Evolutionary conservation across 129 eudicot species (phyloP), one percentile per base, ranked within the genome.

Genomic region (Heracleum sosnowskyi): DNA sequence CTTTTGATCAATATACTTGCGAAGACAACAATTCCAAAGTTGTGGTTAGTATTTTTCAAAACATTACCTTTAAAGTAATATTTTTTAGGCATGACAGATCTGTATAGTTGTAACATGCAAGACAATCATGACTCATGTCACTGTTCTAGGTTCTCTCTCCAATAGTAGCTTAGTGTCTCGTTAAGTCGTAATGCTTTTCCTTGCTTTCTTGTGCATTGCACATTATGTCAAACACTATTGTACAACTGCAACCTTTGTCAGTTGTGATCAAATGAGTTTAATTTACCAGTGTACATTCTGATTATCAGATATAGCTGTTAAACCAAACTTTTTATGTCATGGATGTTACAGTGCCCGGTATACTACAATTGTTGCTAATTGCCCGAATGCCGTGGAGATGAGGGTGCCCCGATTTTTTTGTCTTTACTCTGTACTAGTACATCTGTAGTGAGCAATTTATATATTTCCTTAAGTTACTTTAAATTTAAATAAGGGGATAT

Each of bases 21-120:
- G 72, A 72, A 75, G 63, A 64, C 68, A 76, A 75, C 72, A 62
- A 76, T 68, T 73, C 84, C 75, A 71, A 15, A 36, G 74, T 36
- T 37, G 80, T 82, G 94, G 94, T 91, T 78, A 68, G 89, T 83
- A 72, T 70, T 26, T 73, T 63, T 1, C 55, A 34, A 20, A 16
- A 76, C 44, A 22, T 68, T 53, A 36, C 4, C 69, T 39, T 5
- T 20, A 29, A 9, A 29, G 7, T 24, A 57, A 57, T 9, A 10
- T n/a, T 64, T 64, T 31, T 29, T 7, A 64, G 71, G 71, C 71
- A 31, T 64, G 4, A 31, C 66, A 57, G 15, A 57, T 57, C 66
- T n/a, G 9, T 57, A 7, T n/a, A 9, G 33, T 57, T n/a, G 33
- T 57, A 57, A n/a, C 33, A 57, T n/a, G 4, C 10, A 24, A 55